phyloP scores from a whole-genome alignment of 352 stramenopile genomes.

The Thalassiosira gravida region DNA sequence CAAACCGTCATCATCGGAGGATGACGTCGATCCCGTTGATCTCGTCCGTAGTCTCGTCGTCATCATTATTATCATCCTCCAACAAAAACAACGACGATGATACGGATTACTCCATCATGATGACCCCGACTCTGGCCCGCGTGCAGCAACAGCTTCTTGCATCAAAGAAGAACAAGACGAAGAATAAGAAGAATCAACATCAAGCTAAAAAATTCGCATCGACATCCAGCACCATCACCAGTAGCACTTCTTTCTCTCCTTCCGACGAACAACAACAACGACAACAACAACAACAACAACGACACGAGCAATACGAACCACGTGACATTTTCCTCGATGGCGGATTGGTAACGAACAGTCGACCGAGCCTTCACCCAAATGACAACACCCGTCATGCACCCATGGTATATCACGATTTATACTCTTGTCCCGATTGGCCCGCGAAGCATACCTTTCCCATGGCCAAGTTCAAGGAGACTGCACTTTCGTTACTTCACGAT shows the following conservation, averaged over 20 bases:
- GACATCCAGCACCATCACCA: no score
- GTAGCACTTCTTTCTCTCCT: no score
- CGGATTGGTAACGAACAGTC: slow-evolving; percentile 38
- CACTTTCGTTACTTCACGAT: slow-evolving; percentile 58
- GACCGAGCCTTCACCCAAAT: slow-evolving; percentile 48
- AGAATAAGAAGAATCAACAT: slow-evolving; percentile 7
- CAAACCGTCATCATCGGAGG: no score
- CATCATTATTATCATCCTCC: neutral
- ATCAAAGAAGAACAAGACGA: neutral
- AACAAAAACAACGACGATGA: no score
- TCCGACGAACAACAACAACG: no score
- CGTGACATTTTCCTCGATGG: slow-evolving; percentile 12
- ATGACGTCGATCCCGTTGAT: no score
- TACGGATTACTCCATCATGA: slow-evolving; percentile 12
- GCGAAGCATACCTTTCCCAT: slow-evolving; percentile 84
- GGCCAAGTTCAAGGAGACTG: slow-evolving; percentile 80
- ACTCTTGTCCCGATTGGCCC: slow-evolving; percentile 79
- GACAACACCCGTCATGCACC: slow-evolving; percentile 70
- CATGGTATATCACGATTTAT: slow-evolving; percentile 81
- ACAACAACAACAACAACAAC: neutral
- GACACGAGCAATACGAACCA: no score
- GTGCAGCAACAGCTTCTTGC: slow-evolving; percentile 8
- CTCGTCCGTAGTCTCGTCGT: neutral
- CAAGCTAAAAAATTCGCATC: no score
- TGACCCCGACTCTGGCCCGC: slow-evolving; percentile 20